Conservation (phyloP, 1,284 basidiomycete genomes). For the Rhodofomes roseus region DNA sequence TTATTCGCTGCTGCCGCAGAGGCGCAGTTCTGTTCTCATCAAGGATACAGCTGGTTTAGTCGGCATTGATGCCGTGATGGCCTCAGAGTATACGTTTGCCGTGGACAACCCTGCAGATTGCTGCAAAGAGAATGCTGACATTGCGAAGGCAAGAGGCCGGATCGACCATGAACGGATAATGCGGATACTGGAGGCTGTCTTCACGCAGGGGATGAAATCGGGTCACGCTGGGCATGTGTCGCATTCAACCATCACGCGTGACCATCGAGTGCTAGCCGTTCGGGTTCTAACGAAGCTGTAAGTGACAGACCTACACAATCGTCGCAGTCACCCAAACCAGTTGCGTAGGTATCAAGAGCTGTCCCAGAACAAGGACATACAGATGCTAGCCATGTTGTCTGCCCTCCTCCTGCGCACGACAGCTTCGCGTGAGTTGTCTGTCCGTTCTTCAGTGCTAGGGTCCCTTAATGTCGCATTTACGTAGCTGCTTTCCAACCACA, state of each 20-base stretch:
- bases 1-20: conserved; percentile 40
- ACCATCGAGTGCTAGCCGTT: conserved; percentile 11
- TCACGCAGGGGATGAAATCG: conserved; percentile 26
- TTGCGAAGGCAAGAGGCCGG: conserved; percentile 58
- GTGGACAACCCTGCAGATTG: conserved; percentile 41
- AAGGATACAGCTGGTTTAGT: conserved; percentile 53
- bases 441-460: background rate
- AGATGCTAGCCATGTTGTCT: conserved; percentile 79
- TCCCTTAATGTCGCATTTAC: background rate
- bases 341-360: conserved; percentile 59
- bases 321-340: background rate
- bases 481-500: background rate
- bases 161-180: conserved; percentile 77
- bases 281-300: conserved; percentile 27
- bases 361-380: conserved; percentile 65
- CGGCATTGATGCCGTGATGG: conserved; percentile 59
- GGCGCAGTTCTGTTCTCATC: conserved; percentile 66
- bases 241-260: background rate
- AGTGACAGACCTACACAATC: conserved; percentile 8
- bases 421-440: conserved; percentile 23
- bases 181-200: conserved; percentile 53
- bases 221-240: background rate
- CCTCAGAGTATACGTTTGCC: conserved; percentile 58
- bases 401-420: conserved; percentile 50
- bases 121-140: conserved; percentile 56